Conservation (phyloP, 495 filamentous ascomycete species). For the Filosporella fistucella region DNA sequence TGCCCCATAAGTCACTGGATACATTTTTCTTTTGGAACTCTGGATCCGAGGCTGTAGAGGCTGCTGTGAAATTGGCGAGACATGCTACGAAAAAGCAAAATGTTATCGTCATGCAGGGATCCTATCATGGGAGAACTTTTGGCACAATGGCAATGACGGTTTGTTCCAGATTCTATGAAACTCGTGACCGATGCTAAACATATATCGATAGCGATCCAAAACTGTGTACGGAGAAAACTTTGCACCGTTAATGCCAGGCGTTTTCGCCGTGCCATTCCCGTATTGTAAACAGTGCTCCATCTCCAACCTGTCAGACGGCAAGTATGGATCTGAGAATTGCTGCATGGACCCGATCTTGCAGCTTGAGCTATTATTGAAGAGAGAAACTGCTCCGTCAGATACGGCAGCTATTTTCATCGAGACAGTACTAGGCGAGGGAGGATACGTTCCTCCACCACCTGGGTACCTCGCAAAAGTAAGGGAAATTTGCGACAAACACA, state of each 20-base stretch:
- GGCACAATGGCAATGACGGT: slow-evolving; percentile 39
- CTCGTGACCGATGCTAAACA: no score
- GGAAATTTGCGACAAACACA: slow-evolving; percentile 55
- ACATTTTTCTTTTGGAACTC: slow-evolving; percentile 48
- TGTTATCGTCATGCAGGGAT: slow-evolving; percentile 62
- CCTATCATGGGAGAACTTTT: slow-evolving; percentile 51
- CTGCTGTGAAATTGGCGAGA: slow-evolving; percentile 58
- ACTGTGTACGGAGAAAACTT: slow-evolving; percentile 23
- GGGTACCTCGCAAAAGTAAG: slow-evolving; percentile 62
- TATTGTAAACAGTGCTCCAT: slow-evolving; percentile 17
- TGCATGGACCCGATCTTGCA: slow-evolving; percentile 39
- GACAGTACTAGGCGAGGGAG: slow-evolving; percentile 37
- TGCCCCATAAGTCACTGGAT: slow-evolving; percentile 34
- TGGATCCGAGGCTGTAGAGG: slow-evolving; percentile 66
- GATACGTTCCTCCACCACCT: slow-evolving; percentile 53
- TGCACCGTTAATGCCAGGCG: slow-evolving; percentile 23
- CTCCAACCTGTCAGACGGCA: slow-evolving; percentile 8
- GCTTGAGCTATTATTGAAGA: slow-evolving; percentile 10
- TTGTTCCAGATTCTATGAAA: no score
- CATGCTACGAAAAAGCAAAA: slow-evolving; percentile 50
- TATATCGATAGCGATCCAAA: slow-evolving; percentile 41
- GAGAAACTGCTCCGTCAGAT: slow-evolving; percentile 13
- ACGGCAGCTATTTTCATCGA: slow-evolving; percentile 23
- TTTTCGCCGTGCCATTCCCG: slow-evolving; percentile 13
- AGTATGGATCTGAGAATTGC: slow-evolving; percentile 12